A percentile compares a stretch with the other conserved stretches of the same genome.
Conservation (phyloP, 148 eudicot species). For the Chenopodium suecicum region DNA sequence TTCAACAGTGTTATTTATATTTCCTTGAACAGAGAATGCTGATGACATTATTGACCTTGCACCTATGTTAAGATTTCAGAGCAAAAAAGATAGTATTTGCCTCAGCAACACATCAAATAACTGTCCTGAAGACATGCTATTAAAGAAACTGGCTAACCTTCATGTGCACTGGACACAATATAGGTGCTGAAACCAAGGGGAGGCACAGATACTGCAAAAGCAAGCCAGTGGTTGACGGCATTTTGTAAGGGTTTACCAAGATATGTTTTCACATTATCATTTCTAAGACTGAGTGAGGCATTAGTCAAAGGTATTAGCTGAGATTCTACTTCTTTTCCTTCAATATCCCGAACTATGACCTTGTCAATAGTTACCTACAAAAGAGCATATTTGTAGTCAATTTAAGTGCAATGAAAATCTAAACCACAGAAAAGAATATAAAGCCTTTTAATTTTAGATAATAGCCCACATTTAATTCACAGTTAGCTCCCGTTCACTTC, state of each 20-base stretch:
- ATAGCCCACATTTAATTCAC: background rate
- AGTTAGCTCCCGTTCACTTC: too few species aligned
- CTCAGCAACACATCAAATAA: background rate
- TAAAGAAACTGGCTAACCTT: constrained; percentile 44
- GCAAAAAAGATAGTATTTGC: background rate
- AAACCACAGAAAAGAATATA: background rate
- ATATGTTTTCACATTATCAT: constrained; percentile 60
- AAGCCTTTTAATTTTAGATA: background rate
- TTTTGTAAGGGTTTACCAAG: constrained; percentile 46
- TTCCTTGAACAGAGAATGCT: constrained; percentile 30
- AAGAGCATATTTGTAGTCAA: constrained; percentile 10
- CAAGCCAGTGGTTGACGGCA: constrained; percentile 67
- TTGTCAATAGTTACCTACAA: constrained; percentile 60
- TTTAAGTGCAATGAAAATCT: constrained; percentile 1
- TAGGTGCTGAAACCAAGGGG: constrained; percentile 92
- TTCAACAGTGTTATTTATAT: constrained; percentile 42
- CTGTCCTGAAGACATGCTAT: background rate
- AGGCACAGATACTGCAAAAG: constrained; percentile 81
- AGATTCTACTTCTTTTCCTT: constrained; percentile 67
- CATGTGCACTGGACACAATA: constrained; percentile 43
- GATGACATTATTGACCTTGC: constrained; percentile 42
- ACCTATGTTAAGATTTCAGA: constrained; percentile 34
- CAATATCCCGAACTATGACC: constrained; percentile 57
- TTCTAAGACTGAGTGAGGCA: constrained; percentile 48
- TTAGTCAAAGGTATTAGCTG: constrained; percentile 71